Conservation (phyloP, 148 eudicot species). For the Heliamphora exappendiculata region DNA sequence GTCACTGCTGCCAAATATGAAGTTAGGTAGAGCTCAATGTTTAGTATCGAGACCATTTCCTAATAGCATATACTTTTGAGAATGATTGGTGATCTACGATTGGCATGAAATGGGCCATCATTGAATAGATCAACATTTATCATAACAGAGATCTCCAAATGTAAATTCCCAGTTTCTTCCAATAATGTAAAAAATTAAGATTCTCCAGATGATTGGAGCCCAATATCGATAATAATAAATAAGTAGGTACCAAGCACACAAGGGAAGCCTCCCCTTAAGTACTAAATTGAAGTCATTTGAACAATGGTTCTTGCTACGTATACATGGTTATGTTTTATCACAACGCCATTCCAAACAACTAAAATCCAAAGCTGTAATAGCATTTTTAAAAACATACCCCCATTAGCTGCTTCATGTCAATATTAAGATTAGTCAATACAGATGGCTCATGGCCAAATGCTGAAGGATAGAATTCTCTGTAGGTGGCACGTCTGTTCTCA, state of each 20-base stretch:
- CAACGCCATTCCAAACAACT: not conserved
- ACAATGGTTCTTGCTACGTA: not conserved
- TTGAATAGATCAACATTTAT: too few relatives aligned
- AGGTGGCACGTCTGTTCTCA: conserved; percentile 75
- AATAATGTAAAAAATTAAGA: not conserved
- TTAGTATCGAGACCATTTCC: too few relatives aligned
- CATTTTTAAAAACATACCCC: conserved; percentile 32
- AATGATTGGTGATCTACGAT: too few relatives aligned
- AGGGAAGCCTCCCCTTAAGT: too few relatives aligned
- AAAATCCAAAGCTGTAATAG: not conserved
- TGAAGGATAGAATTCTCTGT: conserved; percentile 32
- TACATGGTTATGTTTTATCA: not conserved
- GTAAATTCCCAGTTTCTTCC: not conserved
- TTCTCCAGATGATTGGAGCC: not conserved
- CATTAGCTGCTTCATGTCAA: conserved; percentile 42
- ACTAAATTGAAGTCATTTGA: not conserved
- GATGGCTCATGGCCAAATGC: conserved; percentile 31
- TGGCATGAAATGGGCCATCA: too few relatives aligned
- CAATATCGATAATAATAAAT: too few relatives aligned
- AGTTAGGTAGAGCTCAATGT: too few relatives aligned
- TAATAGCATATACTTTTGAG: too few relatives aligned
- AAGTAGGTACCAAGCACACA: too few relatives aligned
- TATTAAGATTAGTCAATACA: conserved; percentile 28
- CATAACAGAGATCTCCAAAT: not conserved
- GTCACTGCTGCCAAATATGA: too few relatives aligned